Evolutionary conservation across 2,329 filamentous ascomycete species (phyloP), one percentile per base, ranked within the genome.

Genomic region (Nannizziopsis arthrosporioides): DNA sequence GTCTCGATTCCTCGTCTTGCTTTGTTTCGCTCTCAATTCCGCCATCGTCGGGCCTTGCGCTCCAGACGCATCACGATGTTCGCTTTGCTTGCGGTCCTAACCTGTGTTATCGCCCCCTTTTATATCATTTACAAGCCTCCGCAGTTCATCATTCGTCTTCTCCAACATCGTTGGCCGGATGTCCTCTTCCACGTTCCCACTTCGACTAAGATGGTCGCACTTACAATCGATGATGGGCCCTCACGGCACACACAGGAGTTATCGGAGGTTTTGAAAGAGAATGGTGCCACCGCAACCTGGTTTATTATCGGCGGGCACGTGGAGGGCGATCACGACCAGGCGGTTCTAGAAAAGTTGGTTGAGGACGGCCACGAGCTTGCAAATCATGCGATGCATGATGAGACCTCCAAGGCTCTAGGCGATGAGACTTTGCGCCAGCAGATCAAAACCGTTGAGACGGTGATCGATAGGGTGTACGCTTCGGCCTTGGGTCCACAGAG

Each of bases 311-410:
- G 88, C 7, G 75, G 75, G 2, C 87, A 94, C 67, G 80, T 86
- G 22, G 22, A 27, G 22, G 22, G 7, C 22, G 22, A 27, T 8
- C 56, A 70, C 0, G 77, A 74, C 1, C 46, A 34, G 5, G 42
- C 48, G 5, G 64, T 74, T 2, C 69, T 87, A 30, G 65, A 72
- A 38, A 69, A 76, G 35, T 68, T 84, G 1, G 70, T 85, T n/a
- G 68, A 69, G 34, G 69, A 67, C 42, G 81, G 38, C 12, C 11
- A 47, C 15, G 84, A 88, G 69, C 71, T 94, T 2, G 88, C 77
- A 18, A 94, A 94, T 66, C 88, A 94, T 65, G 88, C 84, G 8
- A 89, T 92, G 85, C 77, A 80, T 62, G 88, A 94, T 65, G 85
- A 92, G 69, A 80, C 86, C 0, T 82, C 81, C 8, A 73, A 76